Conservation (phyloP, 1,284 basidiomycete species). For the Golubevia sp. region DNA sequence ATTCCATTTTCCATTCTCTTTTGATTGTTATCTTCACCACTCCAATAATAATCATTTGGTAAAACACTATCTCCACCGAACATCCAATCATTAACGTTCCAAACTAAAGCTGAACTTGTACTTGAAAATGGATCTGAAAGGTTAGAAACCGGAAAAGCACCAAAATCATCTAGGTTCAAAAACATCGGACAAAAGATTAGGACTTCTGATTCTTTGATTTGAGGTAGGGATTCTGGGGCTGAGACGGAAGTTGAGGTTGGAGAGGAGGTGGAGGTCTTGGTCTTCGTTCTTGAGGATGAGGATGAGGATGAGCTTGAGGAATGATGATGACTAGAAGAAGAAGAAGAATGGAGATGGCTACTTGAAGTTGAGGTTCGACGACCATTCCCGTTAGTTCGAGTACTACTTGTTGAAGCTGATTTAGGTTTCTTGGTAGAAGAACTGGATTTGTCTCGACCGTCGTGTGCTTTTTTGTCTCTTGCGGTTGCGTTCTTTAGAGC, state of each 20-base stretch:
- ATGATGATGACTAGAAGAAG: not conserved
- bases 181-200: conserved; percentile 39
- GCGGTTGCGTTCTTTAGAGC: conserved; percentile 32
- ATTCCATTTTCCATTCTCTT: not conserved
- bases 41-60: conserved; percentile 5
- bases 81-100: conserved; percentile 23
- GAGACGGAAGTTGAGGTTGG: not conserved
- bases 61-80: conserved; percentile 27
- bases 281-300: not conserved
- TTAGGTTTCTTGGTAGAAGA: not conserved
- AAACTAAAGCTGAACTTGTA: conserved; percentile 23
- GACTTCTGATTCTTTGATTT: conserved; percentile 23
- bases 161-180: conserved; percentile 27
- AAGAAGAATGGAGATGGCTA: too few species aligned
- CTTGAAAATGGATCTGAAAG: conserved; percentile 2
- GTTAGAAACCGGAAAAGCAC: conserved; percentile 20
- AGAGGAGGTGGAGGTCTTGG: not conserved
- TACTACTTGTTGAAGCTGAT: not conserved
- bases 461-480: not conserved
- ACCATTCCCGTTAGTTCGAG: not conserved
- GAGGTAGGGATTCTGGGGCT: not conserved
- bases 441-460: not conserved
- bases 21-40: not conserved
- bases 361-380: not conserved
- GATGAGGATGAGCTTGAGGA: not conserved